Evolutionary conservation across 1,284 basidiomycete genomes (phyloP), one percentile per base, ranked within the genome.

Genomic region (Pholiota adiposa): DNA sequence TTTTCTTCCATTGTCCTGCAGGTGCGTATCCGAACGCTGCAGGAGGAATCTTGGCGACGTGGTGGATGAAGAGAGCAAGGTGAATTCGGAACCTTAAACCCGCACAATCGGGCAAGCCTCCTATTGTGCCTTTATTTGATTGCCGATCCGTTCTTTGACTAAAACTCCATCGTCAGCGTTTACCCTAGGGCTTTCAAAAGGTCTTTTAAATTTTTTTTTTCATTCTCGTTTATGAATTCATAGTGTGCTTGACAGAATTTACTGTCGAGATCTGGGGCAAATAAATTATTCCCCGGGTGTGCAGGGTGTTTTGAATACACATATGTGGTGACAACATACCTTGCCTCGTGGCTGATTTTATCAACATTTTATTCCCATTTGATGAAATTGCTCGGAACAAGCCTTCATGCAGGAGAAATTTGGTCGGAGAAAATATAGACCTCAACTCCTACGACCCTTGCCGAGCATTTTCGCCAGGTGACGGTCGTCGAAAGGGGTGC

Each of bases 321-420:
- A 46, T 48, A 58, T 56, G 57, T 63, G 52, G 46, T 61, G 51
- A 59, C 58, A 31, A 48, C 43, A 58, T 34, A 48, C n/a, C 34
- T 43, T 44, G 61, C 63, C 63, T 65, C 63, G 61, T 65, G 63
- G 63, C 49, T 63, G 53, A 46, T 46, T 46, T 44, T 43, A 43
- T 43, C 40, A 43, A 43, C 8, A 62, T 60, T 61, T 60, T 63
- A 60, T 60, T 55, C 60, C 55, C 54, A 59, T 59, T 60, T 65
- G 63, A 63, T 53, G 51, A 49, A 51, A 59, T 52, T 33, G 53
- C 49, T 21, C 44, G 40, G 54, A 56, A 53, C 27, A 51, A 46
- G 21, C 23, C 44, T 46, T 46, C 44, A 46, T 5, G 44, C 44
- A 38, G 58, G 19, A 25, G 12, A 41, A 54, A 38, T 41, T 36